phyloP scores from a whole-genome alignment of 2,329 filamentous ascomycete species.

The Seiridium unicorne region DNA sequence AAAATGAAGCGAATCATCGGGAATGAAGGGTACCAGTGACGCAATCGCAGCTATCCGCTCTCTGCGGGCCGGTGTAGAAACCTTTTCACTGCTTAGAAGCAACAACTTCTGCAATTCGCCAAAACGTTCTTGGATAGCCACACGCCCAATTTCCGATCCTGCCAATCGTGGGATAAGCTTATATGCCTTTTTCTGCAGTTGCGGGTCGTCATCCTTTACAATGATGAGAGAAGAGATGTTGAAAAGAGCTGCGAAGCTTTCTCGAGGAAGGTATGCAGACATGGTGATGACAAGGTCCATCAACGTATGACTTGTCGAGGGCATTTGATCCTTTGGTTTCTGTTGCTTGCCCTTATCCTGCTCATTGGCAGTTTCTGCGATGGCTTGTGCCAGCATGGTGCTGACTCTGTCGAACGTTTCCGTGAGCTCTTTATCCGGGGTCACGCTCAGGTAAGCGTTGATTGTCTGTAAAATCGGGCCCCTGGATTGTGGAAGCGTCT shows the following conservation, averaged over 20 bases:
- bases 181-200: conserved; percentile 98
- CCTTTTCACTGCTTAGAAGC: conserved; percentile 76
- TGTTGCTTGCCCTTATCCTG: conserved; percentile 62
- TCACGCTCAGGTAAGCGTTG: conserved; percentile 90
- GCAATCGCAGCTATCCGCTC: conserved; percentile 83
- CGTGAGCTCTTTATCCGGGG: conserved; percentile 73
- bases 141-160: conserved; percentile 72
- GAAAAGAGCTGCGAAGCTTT: conserved; percentile 83
- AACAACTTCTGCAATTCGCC: conserved; percentile 80
- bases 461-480: conserved; percentile 91
- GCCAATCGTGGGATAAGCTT: conserved; percentile 92
- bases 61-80: conserved; percentile 79
- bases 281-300: conserved; percentile 98
- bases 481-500: conserved; percentile 89
- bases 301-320: conserved; percentile 88
- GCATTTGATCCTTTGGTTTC: conserved; percentile 67
- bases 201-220: conserved; percentile 77
- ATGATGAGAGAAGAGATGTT: conserved; percentile 82
- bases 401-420: conserved; percentile 88
- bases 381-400: conserved; percentile 73
- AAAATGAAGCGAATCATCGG: conserved; percentile 80
- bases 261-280: conserved; percentile 84
- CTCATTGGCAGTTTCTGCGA: conserved; percentile 55
- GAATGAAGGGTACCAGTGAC: conserved; percentile 76
- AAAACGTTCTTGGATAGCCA: conserved; percentile 74